Evolutionary conservation across 2,329 filamentous ascomycete genomes (phyloP), one percentile per base, ranked within the genome.

Genomic region (Mycogone perniciosa): DNA sequence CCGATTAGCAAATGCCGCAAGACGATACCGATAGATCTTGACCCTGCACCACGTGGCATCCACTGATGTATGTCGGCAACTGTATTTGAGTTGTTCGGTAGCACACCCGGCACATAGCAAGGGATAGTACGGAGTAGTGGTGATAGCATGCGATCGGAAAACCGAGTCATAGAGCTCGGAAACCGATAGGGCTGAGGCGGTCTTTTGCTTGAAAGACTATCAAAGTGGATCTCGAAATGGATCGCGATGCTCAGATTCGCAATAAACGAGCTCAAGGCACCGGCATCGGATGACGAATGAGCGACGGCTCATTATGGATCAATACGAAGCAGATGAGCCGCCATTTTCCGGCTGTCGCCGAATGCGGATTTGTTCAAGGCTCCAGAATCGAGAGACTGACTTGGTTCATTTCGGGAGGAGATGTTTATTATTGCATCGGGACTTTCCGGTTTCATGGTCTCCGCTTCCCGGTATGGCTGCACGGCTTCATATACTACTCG

Each of bases 141-240:
- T 20, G 20, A 20, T 20, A 20, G 20, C 20, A 20, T 20, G 20
- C 48, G 29, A 39, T n/a, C 0, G 35, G 41, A 42, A 50, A 20
- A 50, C 26, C 31, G 43, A 46, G 37, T 5, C 30, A 11, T 10
- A 37, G 13, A 29, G 38, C 43, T 51, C 48, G 43, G 44, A 35
- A 31, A 42, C 43, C 38, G 43, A 43, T 51, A 42, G 20, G 35
- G 44, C 29, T 51, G 31, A 46, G 44, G 31, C 13, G 13, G 13
- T 27, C 4, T 9, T 20, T 20, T 20, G 20, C 20, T 20, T 20
- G 20, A 20, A 20, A 20, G 20, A 3, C 20, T 3, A 20, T 20
- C 20, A 20, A 20, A 20, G 20, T 20, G 20, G 20, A 20, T 20
- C 10, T 38, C 10, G 35, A 38, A n/a, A 38, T 38, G 35, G 35